Base-by-base conservation (phyloP, 768 basidiomycete genomes). In the Hypsizygus marmoreus region DNA sequence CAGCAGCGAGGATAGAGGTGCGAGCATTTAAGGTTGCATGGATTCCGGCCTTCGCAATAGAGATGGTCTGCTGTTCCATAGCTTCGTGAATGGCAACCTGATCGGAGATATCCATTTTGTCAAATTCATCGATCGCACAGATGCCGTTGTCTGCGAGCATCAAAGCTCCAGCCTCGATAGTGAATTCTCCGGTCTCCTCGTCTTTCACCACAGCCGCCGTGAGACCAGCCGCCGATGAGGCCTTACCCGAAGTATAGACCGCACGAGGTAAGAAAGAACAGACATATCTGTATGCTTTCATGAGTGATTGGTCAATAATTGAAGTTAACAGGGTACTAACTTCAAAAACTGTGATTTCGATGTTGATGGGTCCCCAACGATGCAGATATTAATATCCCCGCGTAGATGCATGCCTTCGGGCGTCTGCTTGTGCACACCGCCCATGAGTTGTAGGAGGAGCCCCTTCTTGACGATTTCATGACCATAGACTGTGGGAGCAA, bases 61-160 rank as follows among this genome's bases (percentile, higher is more conserved):
- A 97, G 57, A 98, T 97, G 1, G 95, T 98, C 71, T 97, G 95
- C 70, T 98, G 95, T 84, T 98, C 95, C 95, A 98, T 98, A 6
- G 95, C 95, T 76, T 98, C 95, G 76, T 99, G 97, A 58, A 99
- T 98, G 26, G 97, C 97, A 32, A 98, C 93, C 65, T 98, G 97
- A 65, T 98, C 97, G 0, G 91, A 86, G 41, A 97, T 84, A 64
- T 98, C 95, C 97, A 99, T 99, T 70, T 99, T 99, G 80, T 99
- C 97, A 60, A 99, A 99, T 68, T 98, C 97, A 71, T 99, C 97
- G 59, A 99, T 99, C n/a, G 95, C 95, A 62, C 97, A 99, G 63
- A 98, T 97, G 6, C 97, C 97, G 57, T 98, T 98, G 70, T 99
- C 97, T 5, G 97, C 97, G 3, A 99, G 81, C 97, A 99, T 98